phyloP scores from a whole-genome alignment of 352 stramenopile species.

The Globisporangium rhizosaccharum region DNA sequence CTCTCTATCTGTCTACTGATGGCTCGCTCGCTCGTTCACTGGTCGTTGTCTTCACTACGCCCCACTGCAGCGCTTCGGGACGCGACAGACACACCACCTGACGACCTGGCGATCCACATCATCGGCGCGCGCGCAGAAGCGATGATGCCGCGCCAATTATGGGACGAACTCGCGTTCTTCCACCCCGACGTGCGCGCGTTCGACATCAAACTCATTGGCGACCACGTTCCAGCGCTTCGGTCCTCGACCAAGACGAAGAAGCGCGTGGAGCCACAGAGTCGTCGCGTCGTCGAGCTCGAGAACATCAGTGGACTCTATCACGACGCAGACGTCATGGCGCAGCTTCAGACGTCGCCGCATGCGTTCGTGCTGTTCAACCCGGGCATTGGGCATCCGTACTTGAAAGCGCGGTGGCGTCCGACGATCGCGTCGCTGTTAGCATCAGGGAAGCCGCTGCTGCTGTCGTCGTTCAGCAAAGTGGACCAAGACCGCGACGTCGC shows the following conservation, averaged over 20 bases:
- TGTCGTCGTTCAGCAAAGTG: conserved; percentile 58
- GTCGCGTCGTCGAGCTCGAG: conserved; percentile 29
- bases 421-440: conserved; percentile 44
- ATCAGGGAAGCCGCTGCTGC: conserved; percentile 39
- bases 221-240: conserved; percentile 48
- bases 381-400: conserved; percentile 47
- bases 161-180: conserved; percentile 50
- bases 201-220: conserved; percentile 53
- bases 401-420: conserved; percentile 44
- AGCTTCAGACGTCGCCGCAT: conserved; percentile 28
- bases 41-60: no score
- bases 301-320: conserved; percentile 53
- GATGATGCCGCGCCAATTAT: conserved; percentile 67
- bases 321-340: conserved; percentile 16
- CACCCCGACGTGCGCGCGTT: conserved; percentile 23
- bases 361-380: conserved; percentile 74
- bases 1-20: background rate
- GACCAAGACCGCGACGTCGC: conserved; percentile 59
- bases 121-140: conserved; percentile 67
- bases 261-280: conserved; percentile 5
- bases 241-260: conserved; percentile 9
- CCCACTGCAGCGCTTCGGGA: background rate
- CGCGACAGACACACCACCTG: conserved; percentile 5
- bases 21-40: background rate
- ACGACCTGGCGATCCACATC: conserved; percentile 34